Evolutionary conservation across 164 flowering plant species (phyloP).

Genomic region (Tinospora cordifolia): DNA sequence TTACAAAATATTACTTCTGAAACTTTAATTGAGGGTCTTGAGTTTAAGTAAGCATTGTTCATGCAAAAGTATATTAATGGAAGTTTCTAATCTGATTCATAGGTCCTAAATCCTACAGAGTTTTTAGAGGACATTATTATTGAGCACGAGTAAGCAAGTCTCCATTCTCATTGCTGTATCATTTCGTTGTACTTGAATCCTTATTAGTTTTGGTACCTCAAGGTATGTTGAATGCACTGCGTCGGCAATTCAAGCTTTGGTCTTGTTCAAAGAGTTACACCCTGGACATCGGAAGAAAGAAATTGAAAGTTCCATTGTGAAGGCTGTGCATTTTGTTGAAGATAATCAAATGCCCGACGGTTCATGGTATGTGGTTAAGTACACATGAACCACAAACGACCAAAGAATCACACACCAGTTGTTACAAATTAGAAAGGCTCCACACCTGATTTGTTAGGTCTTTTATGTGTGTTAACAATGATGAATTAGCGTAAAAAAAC

Average conservation of each 20-base stretch:
- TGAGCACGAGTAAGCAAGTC: slow-evolving; percentile 73
- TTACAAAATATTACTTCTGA: too few relatives aligned
- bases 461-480: too few relatives aligned
- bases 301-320: slow-evolving; percentile 46
- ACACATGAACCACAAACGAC: too few relatives aligned
- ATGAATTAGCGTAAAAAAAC: too few relatives aligned
- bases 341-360: slow-evolving; percentile 69
- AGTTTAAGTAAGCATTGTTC: too few relatives aligned
- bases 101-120: slow-evolving; percentile 92
- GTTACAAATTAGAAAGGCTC: too few relatives aligned
- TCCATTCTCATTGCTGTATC: too few relatives aligned
- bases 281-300: slow-evolving; percentile 67
- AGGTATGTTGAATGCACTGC: slow-evolving; percentile 92
- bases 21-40: background rate
- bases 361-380: slow-evolving; percentile 80
- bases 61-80: too few relatives aligned
- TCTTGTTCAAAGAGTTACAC: slow-evolving; percentile 47
- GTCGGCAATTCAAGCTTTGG: slow-evolving; percentile 74
- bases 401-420: too few relatives aligned
- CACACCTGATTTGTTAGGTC: too few relatives aligned
- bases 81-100: slow-evolving; percentile 11
- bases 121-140: slow-evolving; percentile 88
- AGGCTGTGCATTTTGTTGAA: slow-evolving; percentile 48
- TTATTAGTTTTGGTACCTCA: too few relatives aligned
- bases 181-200: too few relatives aligned